Evolutionary conservation across 1,284 basidiomycete species (phyloP), one percentile per base, ranked within the genome.

Genomic region (Ustanciosporium gigantosporum): DNA sequence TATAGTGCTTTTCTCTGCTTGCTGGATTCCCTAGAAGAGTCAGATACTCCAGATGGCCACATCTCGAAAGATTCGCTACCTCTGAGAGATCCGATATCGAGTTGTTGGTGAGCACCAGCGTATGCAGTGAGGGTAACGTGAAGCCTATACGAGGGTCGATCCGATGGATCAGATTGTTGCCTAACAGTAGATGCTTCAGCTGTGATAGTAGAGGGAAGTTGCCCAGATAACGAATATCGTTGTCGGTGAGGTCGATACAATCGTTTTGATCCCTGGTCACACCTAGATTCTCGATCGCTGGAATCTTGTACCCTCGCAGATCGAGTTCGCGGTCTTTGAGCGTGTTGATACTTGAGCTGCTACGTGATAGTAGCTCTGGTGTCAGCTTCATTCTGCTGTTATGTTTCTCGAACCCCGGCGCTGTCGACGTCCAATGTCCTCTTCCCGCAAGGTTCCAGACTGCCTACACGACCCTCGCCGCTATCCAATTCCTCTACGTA

Each of bases 251-350:
- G 82, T 98, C 94, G 78, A 99, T 89, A 58, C 88, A 84, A 84
- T 90, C 95, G 79, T 88, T 90, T 81, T 87, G 91, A 82, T 96
- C 88, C 87, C 90, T 90, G 79, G 90, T 95, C 74, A 96, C 91
- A 82, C 93, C 95, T 70, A 99, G 84, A 83, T 99, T 98, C 86
- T 99, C 95, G 77, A 99, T 98, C 42, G 90, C 87, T 36, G 93
- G 91, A 74, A 98, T 96, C 84, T 93, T 94, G 80, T 91, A 89
- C 17, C 68, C 68, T 31, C 67, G 53, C 27, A 65, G 36, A 41
- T 74, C 75, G 58, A 98, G 84, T 81, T 97, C 90, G 50, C 95
- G 85, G 79, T 99, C 92, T 80, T 91, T 93, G 48, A 93, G 80
- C 24, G 92, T 86, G 77, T 94, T 96, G 65, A 95, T 83, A 56